These are phyloP conservation scores for Geranomyces michiganensis DNA, from an alignment of 192 early-diverging fungal genomes.

Conservation along the genomic window DNA sequence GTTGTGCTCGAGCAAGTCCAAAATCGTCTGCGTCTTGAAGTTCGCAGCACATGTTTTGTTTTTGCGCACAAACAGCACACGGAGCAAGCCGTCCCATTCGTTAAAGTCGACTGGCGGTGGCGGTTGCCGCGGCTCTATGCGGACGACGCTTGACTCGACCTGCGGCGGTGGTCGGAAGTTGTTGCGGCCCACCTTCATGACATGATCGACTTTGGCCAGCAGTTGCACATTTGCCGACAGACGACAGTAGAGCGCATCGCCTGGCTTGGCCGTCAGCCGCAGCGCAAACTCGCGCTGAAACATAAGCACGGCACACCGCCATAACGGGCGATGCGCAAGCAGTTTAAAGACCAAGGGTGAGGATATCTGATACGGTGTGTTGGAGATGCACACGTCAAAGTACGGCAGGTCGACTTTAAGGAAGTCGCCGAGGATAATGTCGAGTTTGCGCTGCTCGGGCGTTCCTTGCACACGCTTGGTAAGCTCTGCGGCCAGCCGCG, in stretches of 20 bases:
- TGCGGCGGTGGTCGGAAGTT: conserved; percentile 98
- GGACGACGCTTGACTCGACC: conserved; percentile 94
- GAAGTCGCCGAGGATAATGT: conserved; percentile 97
- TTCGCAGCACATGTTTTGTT: conserved; percentile 91
- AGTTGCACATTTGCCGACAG: conserved; percentile 93
- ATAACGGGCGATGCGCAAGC: conserved; percentile 83
- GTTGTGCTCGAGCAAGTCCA: conserved; percentile 93
- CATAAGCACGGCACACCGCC: conserved; percentile 89
- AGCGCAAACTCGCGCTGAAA: conserved; percentile 99
- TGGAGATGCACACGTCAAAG: conserved; percentile 98
- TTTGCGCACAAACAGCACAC: conserved; percentile 89
- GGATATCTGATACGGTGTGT: conserved; percentile 99
- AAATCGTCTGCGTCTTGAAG: conserved; percentile 84
- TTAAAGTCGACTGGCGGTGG: conserved; percentile 93
- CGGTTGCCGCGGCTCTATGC: conserved; percentile 90
- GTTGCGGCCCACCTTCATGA: conserved; percentile 98
- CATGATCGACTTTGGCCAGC: conserved; percentile 89
- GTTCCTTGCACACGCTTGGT: conserved; percentile 96
- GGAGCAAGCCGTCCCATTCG: conserved; percentile 96
- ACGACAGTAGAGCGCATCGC: conserved; percentile 89
- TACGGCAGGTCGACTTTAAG: conserved; percentile 95
- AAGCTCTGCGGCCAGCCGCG: conserved; percentile 93
- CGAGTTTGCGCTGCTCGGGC: conserved; percentile 77
- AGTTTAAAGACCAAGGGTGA: conserved; percentile 95
- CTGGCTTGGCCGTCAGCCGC: conserved; percentile 91